phyloP scores from a whole-genome alignment of 1,284 basidiomycete species.

The Moesziomyces globuligerus region DNA sequence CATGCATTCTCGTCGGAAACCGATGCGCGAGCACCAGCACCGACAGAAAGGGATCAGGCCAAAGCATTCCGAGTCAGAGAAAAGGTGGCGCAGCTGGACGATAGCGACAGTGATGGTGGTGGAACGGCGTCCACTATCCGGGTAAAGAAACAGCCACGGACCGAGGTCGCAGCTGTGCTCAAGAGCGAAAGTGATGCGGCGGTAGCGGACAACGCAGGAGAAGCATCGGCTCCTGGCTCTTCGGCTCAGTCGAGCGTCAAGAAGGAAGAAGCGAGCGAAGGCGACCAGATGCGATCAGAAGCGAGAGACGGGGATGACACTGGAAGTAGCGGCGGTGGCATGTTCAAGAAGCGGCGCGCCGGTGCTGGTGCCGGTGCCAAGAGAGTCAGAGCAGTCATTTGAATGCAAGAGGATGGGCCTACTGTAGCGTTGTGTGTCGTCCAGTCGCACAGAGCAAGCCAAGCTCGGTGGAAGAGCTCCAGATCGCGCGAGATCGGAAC shows the following conservation, averaged over 20 bases:
- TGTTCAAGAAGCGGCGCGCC: constrained; percentile 58
- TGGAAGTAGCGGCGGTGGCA: constrained; percentile 11
- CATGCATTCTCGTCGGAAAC: constrained; percentile 14
- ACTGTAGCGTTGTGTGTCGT: too few species aligned
- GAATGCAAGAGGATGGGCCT: constrained; percentile 11
- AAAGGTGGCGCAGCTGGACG: constrained; percentile 17
- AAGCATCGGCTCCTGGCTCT: too few species aligned
- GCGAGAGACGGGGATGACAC: constrained; percentile 6
- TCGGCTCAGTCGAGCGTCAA: constrained; percentile 7
- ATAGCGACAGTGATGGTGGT: constrained; percentile 41
- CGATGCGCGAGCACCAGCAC: background rate
- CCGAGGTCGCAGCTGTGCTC: background rate
- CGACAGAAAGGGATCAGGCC: constrained; percentile 46
- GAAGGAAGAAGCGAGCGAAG: constrained; percentile 10
- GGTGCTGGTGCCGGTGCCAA: constrained; percentile 58
- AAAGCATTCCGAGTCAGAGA: constrained; percentile 53
- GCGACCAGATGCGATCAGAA: background rate
- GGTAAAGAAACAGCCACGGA: constrained; percentile 47
- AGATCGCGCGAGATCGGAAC: constrained; percentile 8
- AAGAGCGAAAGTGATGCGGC: background rate
- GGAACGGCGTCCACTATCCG: constrained; percentile 26
- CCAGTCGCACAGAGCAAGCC: too few species aligned
- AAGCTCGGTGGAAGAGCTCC: too few species aligned
- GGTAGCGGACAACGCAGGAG: too few species aligned
- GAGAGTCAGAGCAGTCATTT: constrained; percentile 49